Base-by-base conservation (phyloP, 2,329 filamentous ascomycete genomes). In the Thermoascus crustaceus region DNA sequence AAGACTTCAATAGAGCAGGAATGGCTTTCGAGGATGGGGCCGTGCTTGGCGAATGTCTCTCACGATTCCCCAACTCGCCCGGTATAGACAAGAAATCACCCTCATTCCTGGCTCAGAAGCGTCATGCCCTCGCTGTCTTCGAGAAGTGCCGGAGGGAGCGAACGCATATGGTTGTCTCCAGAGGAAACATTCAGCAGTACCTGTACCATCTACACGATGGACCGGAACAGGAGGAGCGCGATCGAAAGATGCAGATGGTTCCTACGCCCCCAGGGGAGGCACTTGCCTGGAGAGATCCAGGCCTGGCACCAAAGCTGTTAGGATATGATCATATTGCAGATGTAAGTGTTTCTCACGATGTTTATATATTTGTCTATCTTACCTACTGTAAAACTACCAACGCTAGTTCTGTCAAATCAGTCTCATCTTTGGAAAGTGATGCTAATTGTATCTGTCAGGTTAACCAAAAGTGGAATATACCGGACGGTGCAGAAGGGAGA, bases 171-270 rank as follows among this genome's bases (percentile, higher is more conserved):
- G 69, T 82, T 0, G 77, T 81, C 0, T 58, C 70, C 7, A 56
- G 76, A 2, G 76, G 77, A 0, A 78, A 75, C n/a, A 52, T 68
- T 7, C 74, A 80, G 42, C 76, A 80, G 46, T 68, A 71, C 47
- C 60, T 80, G 1, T 80, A 78, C 36, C 76, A 80, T 42, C 54
- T 80, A 2, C 66, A 70, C 4, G 76, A 80, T 41, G 77, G 76
- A 0, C 52, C 60, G 0, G 71, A 74, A 40, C 76, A 79, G 50
- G 44, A 62, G 34, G 66, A 72, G 32, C 60, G 76, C 1, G 76
- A 80, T 47, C 49, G 51, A 2, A 57, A 58, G 32, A 63, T 68
- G 52, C 54, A 53, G 24, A 59, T 55, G 51, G 41, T 50, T 4
- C 54, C 55, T 1, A 62, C 60, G 0, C 53, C 51, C 1, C 49